Conservation (phyloP, 306 rosid genomes). For the Prunus mira region DNA sequence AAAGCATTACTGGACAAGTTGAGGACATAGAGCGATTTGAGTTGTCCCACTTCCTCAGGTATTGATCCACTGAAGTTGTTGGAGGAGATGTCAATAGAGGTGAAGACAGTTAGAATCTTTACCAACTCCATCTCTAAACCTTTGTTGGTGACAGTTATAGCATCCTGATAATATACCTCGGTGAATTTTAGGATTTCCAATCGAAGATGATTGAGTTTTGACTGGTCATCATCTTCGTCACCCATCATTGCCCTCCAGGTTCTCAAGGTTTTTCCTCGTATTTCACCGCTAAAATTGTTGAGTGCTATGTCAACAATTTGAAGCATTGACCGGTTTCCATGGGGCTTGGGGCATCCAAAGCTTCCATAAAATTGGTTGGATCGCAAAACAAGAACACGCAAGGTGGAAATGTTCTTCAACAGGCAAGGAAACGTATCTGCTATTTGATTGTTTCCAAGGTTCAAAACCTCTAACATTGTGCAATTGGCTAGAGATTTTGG, state of each 20-base stretch:
- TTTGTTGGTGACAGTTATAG: conserved; percentile 23
- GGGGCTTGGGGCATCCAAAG: conserved; percentile 4
- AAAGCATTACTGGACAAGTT: conserved; percentile 37
- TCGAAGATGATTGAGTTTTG: conserved; percentile 18
- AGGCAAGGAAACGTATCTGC: not conserved
- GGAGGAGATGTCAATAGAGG: conserved; percentile 28
- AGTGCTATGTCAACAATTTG: conserved; percentile 38
- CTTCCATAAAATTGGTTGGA: conserved; percentile 23
- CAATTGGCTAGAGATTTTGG: conserved; percentile 33
- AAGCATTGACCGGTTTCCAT: conserved; percentile 23
- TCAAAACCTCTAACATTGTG: conserved; percentile 23
- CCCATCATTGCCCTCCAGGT: conserved; percentile 27
- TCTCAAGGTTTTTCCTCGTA: conserved; percentile 1
- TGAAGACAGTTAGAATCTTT: conserved; percentile 32
- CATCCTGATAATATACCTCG: conserved; percentile 16
- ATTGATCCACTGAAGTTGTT: conserved; percentile 29
- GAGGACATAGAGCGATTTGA: conserved; percentile 23
- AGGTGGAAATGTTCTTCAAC: conserved; percentile 19
- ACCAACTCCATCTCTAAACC: conserved; percentile 25
- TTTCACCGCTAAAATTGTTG: conserved; percentile 26
- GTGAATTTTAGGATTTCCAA: not conserved
- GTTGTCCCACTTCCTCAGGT: conserved; percentile 12
- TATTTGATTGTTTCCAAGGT: conserved; percentile 36
- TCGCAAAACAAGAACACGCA: conserved; percentile 38
- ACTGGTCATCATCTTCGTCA: not conserved